These are phyloP conservation scores for Tylopilus plumbeoviolaceoides DNA, from an alignment of 768 basidiomycete species.

Conservation along the genomic window DNA sequence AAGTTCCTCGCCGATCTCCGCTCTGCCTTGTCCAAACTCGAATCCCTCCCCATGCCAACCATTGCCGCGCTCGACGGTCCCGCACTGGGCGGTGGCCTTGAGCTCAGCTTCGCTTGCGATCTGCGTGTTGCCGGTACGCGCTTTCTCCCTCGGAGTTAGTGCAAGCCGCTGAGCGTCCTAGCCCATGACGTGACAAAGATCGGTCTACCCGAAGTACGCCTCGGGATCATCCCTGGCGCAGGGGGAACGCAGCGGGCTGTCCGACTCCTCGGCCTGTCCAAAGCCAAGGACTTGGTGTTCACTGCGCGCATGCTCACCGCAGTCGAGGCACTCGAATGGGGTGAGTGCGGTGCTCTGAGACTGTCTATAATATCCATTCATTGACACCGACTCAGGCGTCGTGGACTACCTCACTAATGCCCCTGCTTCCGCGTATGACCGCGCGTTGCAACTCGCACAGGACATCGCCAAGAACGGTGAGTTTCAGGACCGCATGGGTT, in stretches of 20 bases:
- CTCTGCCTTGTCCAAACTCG: conserved; percentile 67
- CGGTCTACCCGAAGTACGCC: conserved; percentile 74
- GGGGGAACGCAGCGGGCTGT: conserved; percentile 85
- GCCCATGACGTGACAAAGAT: conserved; percentile 74
- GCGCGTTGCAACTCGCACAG: conserved; percentile 65
- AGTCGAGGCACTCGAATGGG: conserved; percentile 64
- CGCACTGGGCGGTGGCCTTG: conserved; percentile 90
- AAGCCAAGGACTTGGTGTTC: conserved; percentile 84
- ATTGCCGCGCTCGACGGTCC: conserved; percentile 92
- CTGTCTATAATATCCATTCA: not conserved
- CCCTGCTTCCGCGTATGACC: conserved; percentile 59
- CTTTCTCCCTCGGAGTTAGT: not conserved
- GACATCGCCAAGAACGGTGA: conserved; percentile 65
- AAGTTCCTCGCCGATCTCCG: conserved; percentile 78
- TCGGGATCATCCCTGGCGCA: conserved; percentile 88
- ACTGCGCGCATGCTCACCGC: conserved; percentile 70
- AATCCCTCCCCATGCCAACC: conserved; percentile 80
- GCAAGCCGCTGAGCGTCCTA: conserved; percentile 22
- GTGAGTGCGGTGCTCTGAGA: conserved; percentile 33
- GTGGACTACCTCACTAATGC: conserved; percentile 74
- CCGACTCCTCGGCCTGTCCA: conserved; percentile 71
- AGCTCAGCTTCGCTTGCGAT: conserved; percentile 86
- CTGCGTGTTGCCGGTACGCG: conserved; percentile 78
- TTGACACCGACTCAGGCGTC: conserved; percentile 49
- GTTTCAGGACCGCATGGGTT: conserved; percentile 7